Evolutionary conservation across 768 basidiomycete species (phyloP).

Genomic region (Podaxis rugospora): DNA sequence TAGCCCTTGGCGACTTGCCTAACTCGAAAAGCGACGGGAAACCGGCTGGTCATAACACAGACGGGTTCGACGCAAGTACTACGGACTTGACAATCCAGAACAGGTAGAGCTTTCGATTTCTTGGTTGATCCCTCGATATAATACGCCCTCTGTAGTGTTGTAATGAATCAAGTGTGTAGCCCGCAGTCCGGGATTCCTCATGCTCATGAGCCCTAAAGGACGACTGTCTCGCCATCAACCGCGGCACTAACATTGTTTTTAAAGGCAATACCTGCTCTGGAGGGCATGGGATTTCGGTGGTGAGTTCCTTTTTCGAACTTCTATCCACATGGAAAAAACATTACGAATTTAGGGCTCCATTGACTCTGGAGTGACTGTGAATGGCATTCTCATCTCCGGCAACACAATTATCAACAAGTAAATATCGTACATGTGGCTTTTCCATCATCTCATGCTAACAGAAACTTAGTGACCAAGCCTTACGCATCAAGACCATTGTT

Average conservation of each 20-base stretch:
- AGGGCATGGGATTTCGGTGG: constrained; percentile 67
- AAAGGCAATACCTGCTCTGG: constrained; percentile 47
- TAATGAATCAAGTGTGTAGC: constrained; percentile 36
- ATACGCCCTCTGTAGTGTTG: constrained; percentile 17
- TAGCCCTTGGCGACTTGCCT: constrained; percentile 48
- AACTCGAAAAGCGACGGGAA: constrained; percentile 46
- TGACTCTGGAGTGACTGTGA: constrained; percentile 38
- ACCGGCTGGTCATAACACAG: constrained; percentile 48
- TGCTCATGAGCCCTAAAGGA: constrained; percentile 29
- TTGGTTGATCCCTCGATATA: not conserved
- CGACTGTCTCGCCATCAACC: constrained; percentile 57
- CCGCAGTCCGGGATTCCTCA: not conserved
- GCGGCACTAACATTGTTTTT: constrained; percentile 41
- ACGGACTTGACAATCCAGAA: constrained; percentile 35
- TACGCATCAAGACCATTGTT: constrained; percentile 58
- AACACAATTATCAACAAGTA: constrained; percentile 58
- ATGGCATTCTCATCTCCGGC: constrained; percentile 39
- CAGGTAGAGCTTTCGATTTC: constrained; percentile 24
- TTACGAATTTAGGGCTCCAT: constrained; percentile 47
- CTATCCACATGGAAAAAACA: not conserved
- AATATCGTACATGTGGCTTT: not conserved
- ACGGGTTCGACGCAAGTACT: constrained; percentile 43
- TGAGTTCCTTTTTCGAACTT: constrained; percentile 24
- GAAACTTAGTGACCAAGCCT: constrained; percentile 38
- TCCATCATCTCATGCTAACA: not conserved